These are phyloP conservation scores for Chlorella variabilis DNA, from an alignment of 163 green algal genomes.

Conservation along the genomic window DNA sequence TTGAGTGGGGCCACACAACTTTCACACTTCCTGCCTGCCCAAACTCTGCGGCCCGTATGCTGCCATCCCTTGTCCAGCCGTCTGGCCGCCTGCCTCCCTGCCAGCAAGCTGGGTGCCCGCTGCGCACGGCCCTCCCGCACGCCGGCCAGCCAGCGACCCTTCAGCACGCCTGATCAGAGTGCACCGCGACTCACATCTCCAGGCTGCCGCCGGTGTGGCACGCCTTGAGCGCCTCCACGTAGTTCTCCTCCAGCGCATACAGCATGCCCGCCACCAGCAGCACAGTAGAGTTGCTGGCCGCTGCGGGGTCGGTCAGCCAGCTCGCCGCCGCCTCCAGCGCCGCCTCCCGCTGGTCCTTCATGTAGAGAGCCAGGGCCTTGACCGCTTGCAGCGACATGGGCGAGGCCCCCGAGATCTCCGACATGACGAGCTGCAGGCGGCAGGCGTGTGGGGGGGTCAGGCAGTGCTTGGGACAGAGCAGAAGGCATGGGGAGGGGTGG, in stretches of 20 bases:
- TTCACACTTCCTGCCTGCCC: neutral
- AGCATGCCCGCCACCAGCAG: slow-evolving; percentile 87
- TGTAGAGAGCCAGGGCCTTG: slow-evolving; percentile 89
- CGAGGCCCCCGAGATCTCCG: slow-evolving; percentile 79
- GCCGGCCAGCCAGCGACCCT: neutral
- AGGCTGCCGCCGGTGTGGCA: slow-evolving; percentile 78
- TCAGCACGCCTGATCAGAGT: too few species aligned
- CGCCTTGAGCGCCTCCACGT: slow-evolving; percentile 89
- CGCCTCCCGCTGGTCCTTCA: slow-evolving; percentile 36
- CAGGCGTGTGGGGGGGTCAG: neutral
- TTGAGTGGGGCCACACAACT: neutral
- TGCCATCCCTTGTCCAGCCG: too few species aligned
- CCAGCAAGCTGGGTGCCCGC: too few species aligned
- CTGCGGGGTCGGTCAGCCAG: slow-evolving; percentile 81
- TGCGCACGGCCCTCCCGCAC: too few species aligned
- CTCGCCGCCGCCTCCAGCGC: slow-evolving; percentile 41
- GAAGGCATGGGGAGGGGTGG: neutral
- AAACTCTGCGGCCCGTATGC: too few species aligned
- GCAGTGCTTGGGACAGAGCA: too few species aligned
- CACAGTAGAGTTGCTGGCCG: slow-evolving; percentile 80
- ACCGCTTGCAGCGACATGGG: slow-evolving; percentile 87
- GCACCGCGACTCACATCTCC: slow-evolving; percentile 76
- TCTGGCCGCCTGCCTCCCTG: too few species aligned
- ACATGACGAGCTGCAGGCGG: slow-evolving; percentile 87
- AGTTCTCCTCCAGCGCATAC: slow-evolving; percentile 84